Percentiles rank a stretch among this genome's conserved stretches.
Conservation (phyloP, 768 basidiomycete species). For the Trametes villosa region DNA sequence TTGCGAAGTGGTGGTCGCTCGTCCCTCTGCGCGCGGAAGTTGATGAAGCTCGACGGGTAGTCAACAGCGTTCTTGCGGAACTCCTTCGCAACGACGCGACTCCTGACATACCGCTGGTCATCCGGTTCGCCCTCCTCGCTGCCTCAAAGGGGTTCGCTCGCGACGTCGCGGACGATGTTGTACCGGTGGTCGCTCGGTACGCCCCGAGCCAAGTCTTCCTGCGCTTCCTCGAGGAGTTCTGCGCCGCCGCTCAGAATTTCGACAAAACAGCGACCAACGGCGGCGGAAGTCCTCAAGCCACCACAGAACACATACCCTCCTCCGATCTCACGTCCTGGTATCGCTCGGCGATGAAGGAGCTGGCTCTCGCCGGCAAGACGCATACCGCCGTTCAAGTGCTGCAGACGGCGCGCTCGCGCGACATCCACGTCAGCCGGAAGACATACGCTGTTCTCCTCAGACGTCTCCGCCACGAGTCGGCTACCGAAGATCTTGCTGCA, state of each 20-base stretch:
- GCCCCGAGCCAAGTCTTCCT: conserved; percentile 39
- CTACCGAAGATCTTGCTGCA: not conserved
- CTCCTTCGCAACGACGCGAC: conserved; percentile 36
- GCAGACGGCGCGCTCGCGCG: conserved; percentile 37
- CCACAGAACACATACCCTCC: not conserved
- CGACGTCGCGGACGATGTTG: conserved; percentile 15
- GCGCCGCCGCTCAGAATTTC: not conserved
- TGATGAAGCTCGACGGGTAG: conserved; percentile 6
- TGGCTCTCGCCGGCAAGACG: conserved; percentile 43
- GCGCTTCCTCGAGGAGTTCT: conserved; percentile 44
- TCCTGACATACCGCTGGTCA: conserved; percentile 42
- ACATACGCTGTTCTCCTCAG: conserved; percentile 35
- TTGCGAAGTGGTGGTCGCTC: conserved; percentile 49
- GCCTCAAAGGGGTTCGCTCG: conserved; percentile 51
- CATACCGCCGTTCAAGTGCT: conserved; percentile 51
- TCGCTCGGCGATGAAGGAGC: conserved; percentile 46
- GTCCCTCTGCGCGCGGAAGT: conserved; percentile 32
- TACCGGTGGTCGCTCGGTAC: conserved; percentile 50
- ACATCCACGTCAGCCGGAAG: conserved; percentile 38
- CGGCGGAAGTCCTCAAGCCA: not conserved
- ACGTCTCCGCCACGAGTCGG: not conserved
- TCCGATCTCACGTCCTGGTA: conserved; percentile 28
- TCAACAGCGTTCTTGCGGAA: conserved; percentile 38
- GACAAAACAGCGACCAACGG: not conserved
- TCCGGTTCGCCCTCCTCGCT: conserved; percentile 48